These are phyloP conservation scores for Tuber umbilicatum DNA, from an alignment of 495 filamentous ascomycete species.

Conservation along the genomic window DNA sequence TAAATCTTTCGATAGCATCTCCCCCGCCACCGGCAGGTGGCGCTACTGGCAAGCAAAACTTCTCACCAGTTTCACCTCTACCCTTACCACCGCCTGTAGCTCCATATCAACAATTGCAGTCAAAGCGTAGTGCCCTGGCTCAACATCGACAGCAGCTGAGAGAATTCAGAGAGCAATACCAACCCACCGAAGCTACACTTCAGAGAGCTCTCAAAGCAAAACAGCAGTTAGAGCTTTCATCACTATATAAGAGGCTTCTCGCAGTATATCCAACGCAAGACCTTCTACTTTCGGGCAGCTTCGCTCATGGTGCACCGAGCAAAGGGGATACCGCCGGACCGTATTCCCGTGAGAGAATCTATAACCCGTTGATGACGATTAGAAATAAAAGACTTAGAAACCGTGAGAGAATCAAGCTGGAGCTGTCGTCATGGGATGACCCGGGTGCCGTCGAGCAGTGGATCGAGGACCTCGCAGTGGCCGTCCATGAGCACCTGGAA, in stretches of 20 bases:
- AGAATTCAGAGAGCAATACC: slow-evolving; percentile 33
- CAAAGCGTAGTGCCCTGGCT: slow-evolving; percentile 18
- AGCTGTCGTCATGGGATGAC: slow-evolving; percentile 39
- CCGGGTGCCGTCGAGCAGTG: slow-evolving; percentile 35
- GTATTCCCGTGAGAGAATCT: slow-evolving; percentile 18
- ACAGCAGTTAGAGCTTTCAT: slow-evolving; percentile 34
- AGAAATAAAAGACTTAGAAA: slow-evolving; percentile 37
- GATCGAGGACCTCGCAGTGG: slow-evolving; percentile 34
- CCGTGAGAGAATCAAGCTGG: slow-evolving; percentile 38
- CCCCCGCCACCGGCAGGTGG: slow-evolving; percentile 23
- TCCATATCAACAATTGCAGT: slow-evolving; percentile 30
- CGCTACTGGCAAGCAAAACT: slow-evolving; percentile 9
- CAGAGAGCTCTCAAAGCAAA: slow-evolving; percentile 41
- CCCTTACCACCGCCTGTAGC: slow-evolving; percentile 19
- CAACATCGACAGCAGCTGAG: slow-evolving; percentile 31
- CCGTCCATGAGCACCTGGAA: slow-evolving; percentile 18
- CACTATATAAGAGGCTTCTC: slow-evolving; percentile 33
- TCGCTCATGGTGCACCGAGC: slow-evolving; percentile 5
- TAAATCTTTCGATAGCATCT: slow-evolving; percentile 31
- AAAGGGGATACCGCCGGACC: background rate
- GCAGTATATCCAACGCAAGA: slow-evolving; percentile 30
- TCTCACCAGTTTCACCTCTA: slow-evolving; percentile 10
- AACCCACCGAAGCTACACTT: slow-evolving; percentile 39
- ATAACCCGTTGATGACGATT: slow-evolving; percentile 40
- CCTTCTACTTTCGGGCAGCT: background rate